Evolutionary conservation across 106 monocot species (phyloP).

Genomic region (Posidonia australis): DNA sequence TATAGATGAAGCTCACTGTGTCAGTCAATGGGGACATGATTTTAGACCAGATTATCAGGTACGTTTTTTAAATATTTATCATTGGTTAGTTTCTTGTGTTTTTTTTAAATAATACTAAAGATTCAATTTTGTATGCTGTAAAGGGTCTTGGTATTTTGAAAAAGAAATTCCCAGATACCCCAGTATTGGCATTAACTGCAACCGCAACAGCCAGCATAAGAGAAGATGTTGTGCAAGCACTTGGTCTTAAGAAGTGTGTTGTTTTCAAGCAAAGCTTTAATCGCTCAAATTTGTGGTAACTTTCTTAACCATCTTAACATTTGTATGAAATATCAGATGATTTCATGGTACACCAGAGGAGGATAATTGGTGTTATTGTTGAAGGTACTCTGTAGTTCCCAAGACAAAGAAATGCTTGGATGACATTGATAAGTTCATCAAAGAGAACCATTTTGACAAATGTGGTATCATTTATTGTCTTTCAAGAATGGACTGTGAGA

Average conservation of each 20-base stretch:
- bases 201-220: conserved; percentile 93
- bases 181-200: conserved; percentile 88
- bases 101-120: background rate
- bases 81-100: background rate
- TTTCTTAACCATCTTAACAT: background rate
- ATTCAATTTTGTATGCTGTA: background rate
- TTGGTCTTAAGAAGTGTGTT: conserved; percentile 79
- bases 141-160: conserved; percentile 90
- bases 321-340: background rate
- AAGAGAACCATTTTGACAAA: conserved; percentile 83
- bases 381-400: conserved; percentile 73
- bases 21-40: conserved; percentile 99
- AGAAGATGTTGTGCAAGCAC: conserved; percentile 96
- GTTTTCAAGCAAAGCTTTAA: conserved; percentile 94
- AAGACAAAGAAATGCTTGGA: conserved; percentile 93
- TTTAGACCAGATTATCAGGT: conserved; percentile 99
- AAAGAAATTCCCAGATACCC: conserved; percentile 67
- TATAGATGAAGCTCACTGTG: conserved; percentile 99
- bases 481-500: conserved; percentile 99
- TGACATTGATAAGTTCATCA: conserved; percentile 90
- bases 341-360: background rate
- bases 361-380: conserved; percentile 3
- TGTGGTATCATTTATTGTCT: conserved; percentile 97
- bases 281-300: conserved; percentile 77
- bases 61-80: background rate